Percentiles rank a stretch among this genome's conserved stretches.
phyloP scores from a whole-genome alignment of 257 asterid species.

The Capsicum rhomboideum region DNA sequence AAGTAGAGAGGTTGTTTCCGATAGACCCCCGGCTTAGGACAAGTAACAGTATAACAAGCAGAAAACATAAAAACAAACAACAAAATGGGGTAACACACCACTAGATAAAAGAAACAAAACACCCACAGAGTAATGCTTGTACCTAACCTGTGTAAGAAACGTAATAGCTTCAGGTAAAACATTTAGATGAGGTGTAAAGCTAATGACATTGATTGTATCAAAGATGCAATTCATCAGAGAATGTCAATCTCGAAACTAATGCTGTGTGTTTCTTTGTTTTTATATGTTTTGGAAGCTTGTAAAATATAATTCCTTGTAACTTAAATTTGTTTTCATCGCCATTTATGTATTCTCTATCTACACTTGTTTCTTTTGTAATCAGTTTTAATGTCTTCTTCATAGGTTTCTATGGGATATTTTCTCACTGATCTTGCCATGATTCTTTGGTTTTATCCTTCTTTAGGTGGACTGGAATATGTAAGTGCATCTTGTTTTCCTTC shows the following conservation, averaged over 20 bases:
- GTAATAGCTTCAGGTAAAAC: not conserved
- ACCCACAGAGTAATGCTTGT: too few species aligned
- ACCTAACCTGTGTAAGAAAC: not conserved
- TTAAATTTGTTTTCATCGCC: not conserved
- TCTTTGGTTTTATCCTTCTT: constrained; percentile 69
- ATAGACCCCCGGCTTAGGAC: too few species aligned
- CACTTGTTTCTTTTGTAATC: not conserved
- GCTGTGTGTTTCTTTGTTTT: not conserved
- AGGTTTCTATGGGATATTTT: constrained; percentile 80
- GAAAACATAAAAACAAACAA: too few species aligned
- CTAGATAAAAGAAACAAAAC: too few species aligned
- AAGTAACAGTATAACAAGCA: too few species aligned
- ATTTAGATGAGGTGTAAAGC: not conserved
- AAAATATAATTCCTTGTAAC: not conserved
- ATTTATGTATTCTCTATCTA: not conserved
- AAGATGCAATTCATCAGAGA: not conserved
- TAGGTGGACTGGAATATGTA: constrained; percentile 89
- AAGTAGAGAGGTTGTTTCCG: too few species aligned
- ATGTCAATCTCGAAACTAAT: not conserved
- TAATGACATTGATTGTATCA: not conserved
- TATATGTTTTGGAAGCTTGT: not conserved
- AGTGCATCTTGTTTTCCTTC: constrained; percentile 23
- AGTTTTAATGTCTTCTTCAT: constrained; percentile 8
- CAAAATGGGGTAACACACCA: too few species aligned
- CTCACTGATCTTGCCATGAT: constrained; percentile 73